Evolutionary conservation across 2,329 filamentous ascomycete species (phyloP).

Genomic region (Pseudogymnoascus sp.): DNA sequence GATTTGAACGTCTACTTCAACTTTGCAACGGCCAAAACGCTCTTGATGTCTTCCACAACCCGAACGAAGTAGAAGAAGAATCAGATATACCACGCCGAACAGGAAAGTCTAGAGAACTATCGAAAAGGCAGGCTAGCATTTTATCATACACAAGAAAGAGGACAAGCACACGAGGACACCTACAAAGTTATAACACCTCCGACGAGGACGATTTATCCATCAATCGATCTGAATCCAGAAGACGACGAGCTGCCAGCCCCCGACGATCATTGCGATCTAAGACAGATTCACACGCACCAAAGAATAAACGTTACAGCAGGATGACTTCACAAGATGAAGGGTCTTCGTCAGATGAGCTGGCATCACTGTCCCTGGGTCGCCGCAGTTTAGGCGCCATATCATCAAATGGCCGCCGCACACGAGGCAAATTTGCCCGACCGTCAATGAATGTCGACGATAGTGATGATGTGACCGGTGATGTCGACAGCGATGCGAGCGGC

Average conservation of each 20-base stretch:
- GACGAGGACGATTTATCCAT: background rate
- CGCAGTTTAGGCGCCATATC: background rate
- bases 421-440: background rate
- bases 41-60: conserved; percentile 34
- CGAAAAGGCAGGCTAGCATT: conserved; percentile 13
- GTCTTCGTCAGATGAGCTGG: background rate
- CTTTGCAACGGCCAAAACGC: conserved; percentile 41
- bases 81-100: conserved; percentile 11
- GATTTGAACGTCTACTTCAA: conserved; percentile 36
- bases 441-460: background rate
- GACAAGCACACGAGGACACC: background rate
- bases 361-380: background rate
- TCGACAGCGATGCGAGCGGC: background rate
- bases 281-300: background rate
- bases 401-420: background rate
- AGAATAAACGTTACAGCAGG: background rate
- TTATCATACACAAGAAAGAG: conserved; percentile 8
- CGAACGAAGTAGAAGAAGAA: conserved; percentile 15
- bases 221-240: background rate
- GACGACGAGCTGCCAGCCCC: background rate
- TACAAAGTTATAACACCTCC: background rate
- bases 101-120: conserved; percentile 8
- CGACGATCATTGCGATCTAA: background rate
- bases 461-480: background rate
- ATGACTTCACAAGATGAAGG: background rate